Base-by-base conservation (phyloP, 768 basidiomycete species). In the Mycena sanguinolenta region DNA sequence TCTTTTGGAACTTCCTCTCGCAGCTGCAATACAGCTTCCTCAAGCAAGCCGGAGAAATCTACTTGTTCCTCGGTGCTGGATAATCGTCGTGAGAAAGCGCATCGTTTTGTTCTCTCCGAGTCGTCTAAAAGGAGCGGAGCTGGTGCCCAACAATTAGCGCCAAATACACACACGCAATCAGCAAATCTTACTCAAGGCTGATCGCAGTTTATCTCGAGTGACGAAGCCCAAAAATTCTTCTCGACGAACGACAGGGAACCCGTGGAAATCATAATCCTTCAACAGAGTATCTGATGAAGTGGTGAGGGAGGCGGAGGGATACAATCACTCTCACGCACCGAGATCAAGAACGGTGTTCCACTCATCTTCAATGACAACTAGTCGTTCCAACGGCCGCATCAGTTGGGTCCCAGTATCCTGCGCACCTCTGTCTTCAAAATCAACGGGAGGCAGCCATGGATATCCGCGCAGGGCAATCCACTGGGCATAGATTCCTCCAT, bases 381-480 rank as follows among this genome's bases (percentile, higher is more conserved):
- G 77, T 42, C 85, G 78, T 6, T 81, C 79, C 4, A 84, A 77
- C 21, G 88, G 83, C 58, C 85, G 89, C 91, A 92, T 92, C 60
- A 89, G 79, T 44, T 85, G 83, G 12, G 85, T 88, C 9, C 89
- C 91, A 8, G 86, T 89, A 74, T 90, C 88, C 16, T 39, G 39
- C 4, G 39, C 39, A 28, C 91, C 90, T 36, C 83, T 82, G 77
- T 93, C 92, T 52, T 88, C 87, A 78, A 90, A 91, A 70, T 91
- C 88, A 28, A 86, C 82, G 23, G 88, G 86, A 16, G 91, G 87
- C 5, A 93, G 84, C 90, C 91, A 93, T 2, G 92, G 90, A 75
- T 92, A 93, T 36, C 85, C 84, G 65, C 87, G 84, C 85, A 92
- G 86, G 13, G 91, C 88, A 64, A 92, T 92, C 92, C 92, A 92